Conservation (phyloP, 768 basidiomycete genomes). For the Amanita inopinata region DNA sequence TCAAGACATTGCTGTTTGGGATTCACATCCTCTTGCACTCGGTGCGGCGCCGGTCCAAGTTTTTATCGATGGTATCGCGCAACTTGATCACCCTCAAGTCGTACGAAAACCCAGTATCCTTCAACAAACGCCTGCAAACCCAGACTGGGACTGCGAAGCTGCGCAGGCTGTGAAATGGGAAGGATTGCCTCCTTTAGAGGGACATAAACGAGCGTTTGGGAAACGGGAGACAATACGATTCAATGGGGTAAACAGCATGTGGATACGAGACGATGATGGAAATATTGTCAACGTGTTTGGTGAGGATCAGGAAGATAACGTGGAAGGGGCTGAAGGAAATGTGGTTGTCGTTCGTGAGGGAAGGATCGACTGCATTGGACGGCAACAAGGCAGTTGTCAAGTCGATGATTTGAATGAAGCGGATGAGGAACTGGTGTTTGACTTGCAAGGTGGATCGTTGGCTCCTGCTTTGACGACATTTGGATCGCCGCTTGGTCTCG, state of each 20-base stretch:
- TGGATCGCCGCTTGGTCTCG: constrained; percentile 55
- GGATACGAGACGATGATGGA: constrained; percentile 13
- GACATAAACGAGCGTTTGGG: constrained; percentile 34
- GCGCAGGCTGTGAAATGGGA: constrained; percentile 45
- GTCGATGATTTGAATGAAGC: neutral
- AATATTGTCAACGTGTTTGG: constrained; percentile 17
- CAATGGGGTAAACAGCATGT: constrained; percentile 40
- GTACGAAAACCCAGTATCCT: constrained; percentile 34
- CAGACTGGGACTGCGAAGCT: constrained; percentile 55
- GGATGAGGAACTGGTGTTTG: constrained; percentile 21
- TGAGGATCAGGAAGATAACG: constrained; percentile 3
- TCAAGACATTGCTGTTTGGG: constrained; percentile 51
- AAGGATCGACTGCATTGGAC: constrained; percentile 34
- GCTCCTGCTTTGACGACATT: constrained; percentile 54
- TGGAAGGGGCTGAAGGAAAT: constrained; percentile 14
- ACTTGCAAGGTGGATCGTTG: constrained; percentile 58
- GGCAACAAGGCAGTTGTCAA: neutral
- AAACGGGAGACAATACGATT: constrained; percentile 36
- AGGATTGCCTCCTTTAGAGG: constrained; percentile 57
- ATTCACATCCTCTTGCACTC: constrained; percentile 66
- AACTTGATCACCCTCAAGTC: constrained; percentile 29
- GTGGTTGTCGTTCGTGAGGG: constrained; percentile 46
- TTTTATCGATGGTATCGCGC: constrained; percentile 76
- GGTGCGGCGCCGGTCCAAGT: constrained; percentile 79
- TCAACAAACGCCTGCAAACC: constrained; percentile 43